Evolutionary conservation across 768 basidiomycete species (phyloP), one percentile per base, ranked within the genome.

Genomic region (Mycena metata): DNA sequence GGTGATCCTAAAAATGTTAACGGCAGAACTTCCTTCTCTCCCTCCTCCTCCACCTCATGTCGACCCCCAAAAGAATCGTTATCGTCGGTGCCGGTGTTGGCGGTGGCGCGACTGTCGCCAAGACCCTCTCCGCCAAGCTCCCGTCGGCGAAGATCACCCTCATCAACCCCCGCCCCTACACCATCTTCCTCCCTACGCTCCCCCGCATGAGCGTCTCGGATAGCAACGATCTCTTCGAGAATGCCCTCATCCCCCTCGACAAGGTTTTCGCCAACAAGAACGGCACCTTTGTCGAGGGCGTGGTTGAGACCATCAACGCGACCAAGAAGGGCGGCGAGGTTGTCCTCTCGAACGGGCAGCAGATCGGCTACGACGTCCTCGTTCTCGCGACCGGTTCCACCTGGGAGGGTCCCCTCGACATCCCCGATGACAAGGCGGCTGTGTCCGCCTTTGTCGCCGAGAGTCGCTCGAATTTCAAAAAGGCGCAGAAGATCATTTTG

Each of bases 321-420:
- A 60, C 72, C 10, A 68, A 72, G 17, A 70, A 74, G 54, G 83
- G 85, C 11, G 87, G 88, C 0, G 59, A 71, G 1, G 82, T 90
- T 13, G 70, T 83, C 5, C 80, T 91, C n/a, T 79, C 80, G 17
- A 75, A 77, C 65, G 87, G 85, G 16, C 81, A 86, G 51, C 71
- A 74, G 42, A 65, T 90, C 16, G 62, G 75, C 9, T 90, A 87
- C 70, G 82, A 84, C 21, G 78, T 83, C 17, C 83, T 91, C 59
- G 82, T 90, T n/a, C 76, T 91, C 47, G 85, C 87, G 0, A 81
- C 89, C 0, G 90, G 89, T 1, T 81, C 81, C 16, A 75, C 66
- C 8, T 90, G 85, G 86, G 76, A 73, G n/a, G 87, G 84, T 0
- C 74, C 79, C 1, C 57, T 83, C 11, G 69, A 75, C 4, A 73